Evolutionary conservation across 192 early-diverging fungal species (phyloP).

Genomic region (Rhizophlyctis rosea): DNA sequence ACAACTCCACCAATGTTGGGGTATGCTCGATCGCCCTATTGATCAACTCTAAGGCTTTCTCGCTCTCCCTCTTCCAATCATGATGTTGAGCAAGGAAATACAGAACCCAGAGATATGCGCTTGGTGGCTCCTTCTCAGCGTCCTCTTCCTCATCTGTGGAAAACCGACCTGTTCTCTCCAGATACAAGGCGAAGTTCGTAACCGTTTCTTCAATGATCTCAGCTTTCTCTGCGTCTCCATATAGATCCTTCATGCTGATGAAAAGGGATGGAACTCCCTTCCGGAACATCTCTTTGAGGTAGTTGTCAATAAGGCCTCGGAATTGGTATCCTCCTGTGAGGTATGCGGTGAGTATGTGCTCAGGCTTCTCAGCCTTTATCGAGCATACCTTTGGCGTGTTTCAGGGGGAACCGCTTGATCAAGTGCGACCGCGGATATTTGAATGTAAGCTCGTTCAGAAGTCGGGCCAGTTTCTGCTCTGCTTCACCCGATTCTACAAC

Average conservation of each 20-base stretch:
- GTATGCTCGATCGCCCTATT: constrained; percentile 80
- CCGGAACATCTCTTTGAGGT: constrained; percentile 70
- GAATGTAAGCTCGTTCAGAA: constrained; percentile 50
- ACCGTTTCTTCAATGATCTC: constrained; percentile 65
- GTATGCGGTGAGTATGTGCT: neutral
- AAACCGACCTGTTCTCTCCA: constrained; percentile 26
- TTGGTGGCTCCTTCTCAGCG: constrained; percentile 66
- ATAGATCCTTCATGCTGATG: constrained; percentile 72
- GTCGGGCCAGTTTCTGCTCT: constrained; percentile 29
- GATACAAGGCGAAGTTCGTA: constrained; percentile 51
- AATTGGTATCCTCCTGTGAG: constrained; percentile 34
- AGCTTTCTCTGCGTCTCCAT: constrained; percentile 65
- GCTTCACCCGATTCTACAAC: constrained; percentile 25
- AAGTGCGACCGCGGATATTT: constrained; percentile 82
- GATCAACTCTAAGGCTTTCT: constrained; percentile 72
- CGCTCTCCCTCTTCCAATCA: constrained; percentile 69
- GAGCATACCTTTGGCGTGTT: constrained; percentile 66
- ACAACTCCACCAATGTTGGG: constrained; percentile 87
- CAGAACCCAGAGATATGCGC: constrained; percentile 81
- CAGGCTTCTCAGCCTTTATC: neutral
- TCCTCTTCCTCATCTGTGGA: constrained; percentile 38
- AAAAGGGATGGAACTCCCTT: constrained; percentile 96
- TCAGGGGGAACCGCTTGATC: constrained; percentile 72
- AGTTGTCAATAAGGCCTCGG: constrained; percentile 52
- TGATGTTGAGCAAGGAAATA: constrained; percentile 90